Base-by-base conservation (phyloP, 192 early-diverging fungal genomes). In the Backusella macrospora region DNA sequence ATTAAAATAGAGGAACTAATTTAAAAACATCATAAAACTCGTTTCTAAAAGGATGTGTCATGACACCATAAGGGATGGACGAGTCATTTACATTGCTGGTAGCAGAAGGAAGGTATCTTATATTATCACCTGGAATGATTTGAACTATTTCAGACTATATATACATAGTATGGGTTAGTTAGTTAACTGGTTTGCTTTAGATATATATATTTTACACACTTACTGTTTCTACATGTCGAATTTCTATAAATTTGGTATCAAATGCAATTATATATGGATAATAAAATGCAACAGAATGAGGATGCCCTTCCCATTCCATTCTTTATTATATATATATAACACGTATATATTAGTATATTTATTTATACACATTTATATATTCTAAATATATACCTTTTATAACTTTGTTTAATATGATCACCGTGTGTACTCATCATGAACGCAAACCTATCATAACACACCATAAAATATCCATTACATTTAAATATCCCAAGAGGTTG, bases 231-330 rank as follows among this genome's bases (percentile, higher is more conserved):
- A 92, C 85, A 72, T 95, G 82, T 47, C 92, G 90, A 29, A 99
- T 84, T 81, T 99, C 97, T 70, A 99, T 94, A 70, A 98, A 96
- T 59, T 84, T 86, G 9, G 89, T 84, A 48, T 97, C 96, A 80
- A 94, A 97, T 0, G 95, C 97, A 69, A 98, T 81, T 37, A 99
- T 81, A 78, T 94, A 98, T n/a, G 95, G 95, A 47, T 93, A 81
- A 21, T 86, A 83, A 14, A 91, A 88, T 37, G 94, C 90, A 74
- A 95, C 93, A 21, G 85, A 77, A 23, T 86, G 87, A 14, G 97
- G 97, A 1, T 82, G 78, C 2, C 97, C 96, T 37, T 89, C 88
- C 96, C 96, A 99, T 70, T 91, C 79, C 29, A 75, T 72, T n/a
- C 42, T 43, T 26, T 3, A 47, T 5, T 6, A 3, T 16, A 15